A percentile compares a stretch with the other conserved stretches of the same genome.
These are phyloP conservation scores for Rubus idaeus DNA, from an alignment of 306 rosid species.

Conservation along the genomic window DNA sequence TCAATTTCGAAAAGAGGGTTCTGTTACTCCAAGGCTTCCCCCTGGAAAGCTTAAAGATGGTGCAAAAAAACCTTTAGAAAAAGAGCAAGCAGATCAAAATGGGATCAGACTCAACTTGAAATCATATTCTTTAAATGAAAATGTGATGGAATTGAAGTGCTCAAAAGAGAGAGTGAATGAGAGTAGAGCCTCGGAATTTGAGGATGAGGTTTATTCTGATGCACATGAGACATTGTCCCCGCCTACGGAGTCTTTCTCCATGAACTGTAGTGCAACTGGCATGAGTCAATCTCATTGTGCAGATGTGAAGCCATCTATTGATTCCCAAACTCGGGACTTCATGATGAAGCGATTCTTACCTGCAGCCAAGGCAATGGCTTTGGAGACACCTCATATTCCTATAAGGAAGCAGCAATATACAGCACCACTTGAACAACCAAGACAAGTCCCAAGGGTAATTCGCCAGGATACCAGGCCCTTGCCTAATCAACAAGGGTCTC, in stretches of 20 bases:
- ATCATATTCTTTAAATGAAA: constrained; percentile 33
- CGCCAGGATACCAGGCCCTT: constrained; percentile 45
- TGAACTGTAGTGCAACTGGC: constrained; percentile 73
- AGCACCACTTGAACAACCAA: constrained; percentile 51
- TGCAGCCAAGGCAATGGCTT: constrained; percentile 91
- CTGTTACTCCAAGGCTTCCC: constrained; percentile 57
- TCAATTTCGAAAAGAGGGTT: constrained; percentile 31
- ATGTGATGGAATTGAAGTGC: constrained; percentile 26
- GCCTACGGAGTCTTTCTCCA: constrained; percentile 54
- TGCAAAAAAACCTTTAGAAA: constrained; percentile 31
- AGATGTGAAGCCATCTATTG: constrained; percentile 45
- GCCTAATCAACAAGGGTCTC: constrained; percentile 35
- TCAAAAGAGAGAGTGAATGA: constrained; percentile 35
- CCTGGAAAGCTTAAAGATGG: constrained; percentile 47
- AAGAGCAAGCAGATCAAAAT: constrained; percentile 34
- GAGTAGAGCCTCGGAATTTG: constrained; percentile 33
- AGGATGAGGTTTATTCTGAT: constrained; percentile 59
- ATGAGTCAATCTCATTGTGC: constrained; percentile 54
- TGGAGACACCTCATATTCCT: constrained; percentile 64
- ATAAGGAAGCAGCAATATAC: constrained; percentile 60
- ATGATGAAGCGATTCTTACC: constrained; percentile 96
- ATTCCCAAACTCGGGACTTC: constrained; percentile 76
- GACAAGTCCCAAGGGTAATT: constrained; percentile 44
- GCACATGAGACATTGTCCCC: constrained; percentile 59
- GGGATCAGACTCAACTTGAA: constrained; percentile 23